Conservation (phyloP, 148 eudicot species). For the Amaranthus cruentus region DNA sequence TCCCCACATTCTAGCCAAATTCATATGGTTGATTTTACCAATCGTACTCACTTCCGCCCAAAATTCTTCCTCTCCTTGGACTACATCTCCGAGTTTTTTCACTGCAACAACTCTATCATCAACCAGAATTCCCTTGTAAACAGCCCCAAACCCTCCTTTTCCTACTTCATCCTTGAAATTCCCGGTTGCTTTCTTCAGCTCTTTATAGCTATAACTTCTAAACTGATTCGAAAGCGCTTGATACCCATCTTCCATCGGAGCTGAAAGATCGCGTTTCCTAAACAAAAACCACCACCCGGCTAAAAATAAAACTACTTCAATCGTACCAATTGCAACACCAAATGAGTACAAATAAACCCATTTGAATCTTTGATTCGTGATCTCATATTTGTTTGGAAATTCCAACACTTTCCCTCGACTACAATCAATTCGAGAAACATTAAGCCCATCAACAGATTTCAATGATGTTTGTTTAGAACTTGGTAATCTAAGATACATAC, state of each 20-base stretch:
- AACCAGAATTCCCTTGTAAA: slow-evolving; percentile 45
- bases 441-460: slow-evolving; percentile 9
- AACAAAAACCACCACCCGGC: slow-evolving; percentile 47
- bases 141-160: slow-evolving; percentile 52
- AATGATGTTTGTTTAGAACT: slow-evolving; percentile 9
- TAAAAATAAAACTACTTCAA: slow-evolving; percentile 35
- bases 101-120: slow-evolving; percentile 55
- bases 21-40: slow-evolving; percentile 65
- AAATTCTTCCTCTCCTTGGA: slow-evolving; percentile 57
- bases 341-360: slow-evolving; percentile 59
- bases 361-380: slow-evolving; percentile 22
- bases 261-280: slow-evolving; percentile 34
- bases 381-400: slow-evolving; percentile 24
- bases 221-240: slow-evolving; percentile 49
- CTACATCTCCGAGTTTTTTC: slow-evolving; percentile 45
- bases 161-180: slow-evolving; percentile 51
- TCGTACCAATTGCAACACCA: slow-evolving; percentile 32
- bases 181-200: slow-evolving; percentile 43
- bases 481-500: slow-evolving; percentile 42
- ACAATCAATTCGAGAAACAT: slow-evolving; percentile 26
- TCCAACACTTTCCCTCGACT: slow-evolving; percentile 4
- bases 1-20: slow-evolving; percentile 65
- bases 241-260: slow-evolving; percentile 52
- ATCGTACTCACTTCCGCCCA: slow-evolving; percentile 67
- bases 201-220: slow-evolving; percentile 45